These are phyloP conservation scores for Rhodotorula sp. DNA, from an alignment of 1,284 basidiomycete genomes.

Conservation along the genomic window DNA sequence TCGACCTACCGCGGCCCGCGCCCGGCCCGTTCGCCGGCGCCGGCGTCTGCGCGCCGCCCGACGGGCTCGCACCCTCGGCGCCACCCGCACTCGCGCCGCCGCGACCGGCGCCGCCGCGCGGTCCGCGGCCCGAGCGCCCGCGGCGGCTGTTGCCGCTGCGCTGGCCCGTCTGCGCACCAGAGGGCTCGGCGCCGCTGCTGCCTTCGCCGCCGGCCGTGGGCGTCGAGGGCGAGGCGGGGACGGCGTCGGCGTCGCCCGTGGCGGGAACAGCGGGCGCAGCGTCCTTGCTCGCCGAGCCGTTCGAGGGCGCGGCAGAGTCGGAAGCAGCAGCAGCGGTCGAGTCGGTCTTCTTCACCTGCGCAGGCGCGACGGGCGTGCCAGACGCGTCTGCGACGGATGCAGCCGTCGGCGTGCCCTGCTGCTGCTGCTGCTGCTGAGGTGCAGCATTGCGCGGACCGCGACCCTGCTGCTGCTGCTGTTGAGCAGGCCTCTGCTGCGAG, in stretches of 20 bases:
- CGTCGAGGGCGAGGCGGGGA: too few species aligned
- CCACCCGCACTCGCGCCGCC: not conserved
- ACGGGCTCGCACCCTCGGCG: not conserved
- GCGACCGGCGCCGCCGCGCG: not conserved
- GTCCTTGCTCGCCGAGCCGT: too few species aligned
- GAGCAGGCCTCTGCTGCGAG: not conserved
- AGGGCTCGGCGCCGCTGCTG: not conserved
- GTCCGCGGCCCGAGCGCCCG: not conserved
- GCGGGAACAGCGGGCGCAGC: too few species aligned
- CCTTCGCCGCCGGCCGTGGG: too few species aligned
- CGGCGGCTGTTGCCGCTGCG: not conserved
- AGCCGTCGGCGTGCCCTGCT: not conserved
- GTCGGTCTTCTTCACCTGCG: not conserved
- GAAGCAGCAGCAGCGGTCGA: not conserved
- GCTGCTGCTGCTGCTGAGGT: slow-evolving; percentile 1
- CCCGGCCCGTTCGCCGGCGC: not conserved
- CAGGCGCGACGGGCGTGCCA: not conserved
- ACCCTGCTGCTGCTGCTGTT: not conserved
- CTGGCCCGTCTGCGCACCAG: not conserved
- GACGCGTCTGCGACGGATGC: not conserved
- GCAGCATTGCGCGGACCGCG: not conserved
- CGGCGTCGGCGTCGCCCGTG: too few species aligned
- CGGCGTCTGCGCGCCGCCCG: not conserved
- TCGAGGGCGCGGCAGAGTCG: not conserved
- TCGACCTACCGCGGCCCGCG: slow-evolving; percentile 7